Evolutionary conservation across 345 rosid genomes (phyloP).

Genomic region (Excoecaria agallocha): DNA sequence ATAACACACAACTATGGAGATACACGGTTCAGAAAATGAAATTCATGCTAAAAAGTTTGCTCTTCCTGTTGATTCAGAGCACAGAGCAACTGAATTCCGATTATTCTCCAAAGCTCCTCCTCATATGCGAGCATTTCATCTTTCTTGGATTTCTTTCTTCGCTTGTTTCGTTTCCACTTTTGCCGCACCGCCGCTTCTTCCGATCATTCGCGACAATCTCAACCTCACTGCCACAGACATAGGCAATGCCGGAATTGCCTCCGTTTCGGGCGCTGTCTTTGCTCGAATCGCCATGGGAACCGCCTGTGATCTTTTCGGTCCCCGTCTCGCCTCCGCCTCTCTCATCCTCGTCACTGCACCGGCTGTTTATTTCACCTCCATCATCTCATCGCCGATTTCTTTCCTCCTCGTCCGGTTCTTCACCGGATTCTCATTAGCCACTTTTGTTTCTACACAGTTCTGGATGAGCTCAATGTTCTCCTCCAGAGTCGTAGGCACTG

Average conservation of each 20-base stretch:
- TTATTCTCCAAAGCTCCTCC: conserved; percentile 66
- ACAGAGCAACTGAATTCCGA: conserved; percentile 70
- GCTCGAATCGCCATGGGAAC: conserved; percentile 81
- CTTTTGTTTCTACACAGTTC: conserved; percentile 90
- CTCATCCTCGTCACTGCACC: conserved; percentile 80
- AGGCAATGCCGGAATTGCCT: conserved; percentile 89
- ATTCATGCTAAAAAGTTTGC: conserved; percentile 34
- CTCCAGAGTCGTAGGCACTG: conserved; percentile 61
- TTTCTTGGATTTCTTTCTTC: conserved; percentile 85
- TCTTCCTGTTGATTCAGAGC: conserved; percentile 79
- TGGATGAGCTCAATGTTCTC: conserved; percentile 99
- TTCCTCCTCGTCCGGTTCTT: conserved; percentile 70
- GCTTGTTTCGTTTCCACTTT: conserved; percentile 82
- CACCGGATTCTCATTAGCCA: conserved; percentile 75
- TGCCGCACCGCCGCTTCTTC: conserved; percentile 87
- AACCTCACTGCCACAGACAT: conserved; percentile 81
- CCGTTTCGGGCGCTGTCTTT: conserved; percentile 84
- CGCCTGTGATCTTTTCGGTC: conserved; percentile 80
- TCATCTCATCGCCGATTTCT: conserved; percentile 57
- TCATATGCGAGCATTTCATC: conserved; percentile 86
- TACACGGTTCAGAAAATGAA: neutral
- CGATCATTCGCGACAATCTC: conserved; percentile 76
- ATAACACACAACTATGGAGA: neutral
- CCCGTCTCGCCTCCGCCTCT: conserved; percentile 87
- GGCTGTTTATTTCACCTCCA: conserved; percentile 66